Percentiles rank a stretch among this genome's conserved stretches.
phyloP scores from a whole-genome alignment of 2,329 filamentous ascomycete genomes.

The Aspergillus sp. region DNA sequence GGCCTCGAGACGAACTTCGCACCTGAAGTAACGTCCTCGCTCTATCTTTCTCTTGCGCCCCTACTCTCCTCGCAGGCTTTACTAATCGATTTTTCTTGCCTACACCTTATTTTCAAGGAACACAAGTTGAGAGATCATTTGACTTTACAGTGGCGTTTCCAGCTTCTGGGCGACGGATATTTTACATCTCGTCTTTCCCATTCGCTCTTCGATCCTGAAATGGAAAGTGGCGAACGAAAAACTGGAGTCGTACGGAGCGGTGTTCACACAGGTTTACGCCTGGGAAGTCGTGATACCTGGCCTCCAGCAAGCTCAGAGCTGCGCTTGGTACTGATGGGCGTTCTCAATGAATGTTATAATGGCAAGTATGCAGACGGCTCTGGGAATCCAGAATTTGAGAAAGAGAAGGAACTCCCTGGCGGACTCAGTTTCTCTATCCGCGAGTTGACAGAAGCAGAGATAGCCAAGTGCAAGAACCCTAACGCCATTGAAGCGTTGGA shows the following conservation, averaged over 20 bases:
- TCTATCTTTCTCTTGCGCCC: slow-evolving; percentile 71
- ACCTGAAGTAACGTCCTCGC: slow-evolving; percentile 51
- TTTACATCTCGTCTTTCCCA: slow-evolving; percentile 79
- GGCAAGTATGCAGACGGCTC: slow-evolving; percentile 23
- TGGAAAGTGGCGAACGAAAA: slow-evolving; percentile 74
- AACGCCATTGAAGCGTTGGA: slow-evolving; percentile 85
- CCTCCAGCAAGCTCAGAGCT: slow-evolving; percentile 92
- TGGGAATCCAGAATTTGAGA: slow-evolving; percentile 23
- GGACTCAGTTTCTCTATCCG: slow-evolving; percentile 81
- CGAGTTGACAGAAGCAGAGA: slow-evolving; percentile 73
- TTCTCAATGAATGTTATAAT: slow-evolving; percentile 73
- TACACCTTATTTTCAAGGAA: slow-evolving; percentile 72
- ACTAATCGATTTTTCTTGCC: slow-evolving; percentile 73
- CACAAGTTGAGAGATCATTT: slow-evolving; percentile 74
- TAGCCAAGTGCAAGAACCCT: slow-evolving; percentile 79
- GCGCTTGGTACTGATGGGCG: slow-evolving; percentile 81
- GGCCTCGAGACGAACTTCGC: slow-evolving; percentile 27
- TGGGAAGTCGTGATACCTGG: slow-evolving; percentile 82
- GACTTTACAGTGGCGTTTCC: slow-evolving; percentile 72
- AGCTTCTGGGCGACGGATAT: slow-evolving; percentile 79
- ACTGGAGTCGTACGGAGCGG: slow-evolving; percentile 68
- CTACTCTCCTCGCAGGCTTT: slow-evolving; percentile 72
- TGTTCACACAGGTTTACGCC: slow-evolving; percentile 74
- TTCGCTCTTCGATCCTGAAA: slow-evolving; percentile 79
- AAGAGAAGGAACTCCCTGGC: slow-evolving; percentile 57